Evolutionary conservation across 2,329 filamentous ascomycete species (phyloP), one percentile per base, ranked within the genome.

Genomic region (Nigrospora sphaerica): DNA sequence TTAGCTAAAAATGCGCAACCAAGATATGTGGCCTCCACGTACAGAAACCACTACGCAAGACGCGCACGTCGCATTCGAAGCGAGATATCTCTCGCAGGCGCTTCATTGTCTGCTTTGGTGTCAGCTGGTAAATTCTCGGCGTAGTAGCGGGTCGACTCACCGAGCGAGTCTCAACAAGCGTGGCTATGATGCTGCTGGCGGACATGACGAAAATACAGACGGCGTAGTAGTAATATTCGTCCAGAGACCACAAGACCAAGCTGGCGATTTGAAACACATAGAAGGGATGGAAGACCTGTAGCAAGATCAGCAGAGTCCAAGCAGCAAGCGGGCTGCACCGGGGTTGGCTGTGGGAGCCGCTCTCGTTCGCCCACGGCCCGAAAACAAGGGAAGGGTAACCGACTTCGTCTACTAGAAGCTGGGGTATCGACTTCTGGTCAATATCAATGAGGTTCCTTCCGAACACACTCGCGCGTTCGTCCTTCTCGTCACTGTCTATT

Each of bases 201-300:
- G 95, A 98, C 66, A 98, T 97, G 50, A 92, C 62, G 57, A 98
- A 95, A 57, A 98, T 98, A 62, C 91, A 95, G 14, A 83, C 77
- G 5, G 93, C 93, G 66, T 98, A 98, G 69, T 97, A 98, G 63
- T 96, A 98, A 65, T 98, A 98, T 57, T 95, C 78, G 61, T 98
- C 93, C 55, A 96, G 62, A 11, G 92, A 96, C 93, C 93, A 98
- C 4, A 98, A 79, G 36, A 95, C 68, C 54, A 98, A 73, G 71
- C 93, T 97, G 41, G 91, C 92, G 57, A 97, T 85, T 67, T 98
- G 93, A 62, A 98, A 98, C 46, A 98, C 86, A 63, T 98, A 98
- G 64, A 98, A 98, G 0, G 93, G 95, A 62, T 98, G 93, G 58
- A 98, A 90, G 17, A 88, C 90, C 80, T 88, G 52, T 17, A 42